These are phyloP conservation scores for Salvia rosmarinus DNA, from an alignment of 257 asterid genomes.

Conservation along the genomic window DNA sequence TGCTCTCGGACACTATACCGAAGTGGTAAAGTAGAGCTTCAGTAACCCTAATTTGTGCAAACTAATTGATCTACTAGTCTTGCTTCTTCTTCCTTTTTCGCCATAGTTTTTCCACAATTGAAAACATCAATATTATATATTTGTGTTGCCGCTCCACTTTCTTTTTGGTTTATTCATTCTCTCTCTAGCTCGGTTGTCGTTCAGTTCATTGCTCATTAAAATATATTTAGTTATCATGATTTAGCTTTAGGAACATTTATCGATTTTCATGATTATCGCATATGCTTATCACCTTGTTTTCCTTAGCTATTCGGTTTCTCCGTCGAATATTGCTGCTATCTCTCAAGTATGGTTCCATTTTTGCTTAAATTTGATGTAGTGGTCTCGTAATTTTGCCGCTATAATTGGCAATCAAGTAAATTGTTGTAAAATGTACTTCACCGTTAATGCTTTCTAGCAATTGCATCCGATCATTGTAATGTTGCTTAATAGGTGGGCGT, in stretches of 20 bases:
- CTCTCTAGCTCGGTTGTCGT: background rate
- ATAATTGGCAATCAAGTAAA: background rate
- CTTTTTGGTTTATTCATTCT: background rate
- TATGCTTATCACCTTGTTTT: background rate
- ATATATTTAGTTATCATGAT: background rate
- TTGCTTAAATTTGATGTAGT: background rate
- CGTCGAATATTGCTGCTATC: background rate
- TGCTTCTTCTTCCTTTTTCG: conserved; percentile 11
- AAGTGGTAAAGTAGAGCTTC: conserved; percentile 36
- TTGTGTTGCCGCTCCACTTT: conserved; percentile 13
- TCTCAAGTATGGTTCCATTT: background rate
- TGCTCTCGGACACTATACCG: conserved; percentile 46
- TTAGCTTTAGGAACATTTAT: background rate
- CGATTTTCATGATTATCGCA: background rate
- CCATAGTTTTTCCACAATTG: background rate
- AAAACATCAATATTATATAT: conserved; percentile 4
- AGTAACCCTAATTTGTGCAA: conserved; percentile 31
- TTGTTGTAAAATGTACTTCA: background rate
- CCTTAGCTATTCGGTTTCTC: background rate
- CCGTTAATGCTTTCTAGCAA: conserved; percentile 6
- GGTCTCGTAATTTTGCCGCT: background rate
- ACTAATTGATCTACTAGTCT: conserved; percentile 16
- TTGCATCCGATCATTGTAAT: conserved; percentile 5
- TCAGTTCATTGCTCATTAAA: background rate
- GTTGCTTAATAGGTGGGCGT: conserved; percentile 36